These are phyloP conservation scores for Penicillium hesseltinei DNA, from an alignment of 2,329 filamentous ascomycete genomes.

Conservation along the genomic window DNA sequence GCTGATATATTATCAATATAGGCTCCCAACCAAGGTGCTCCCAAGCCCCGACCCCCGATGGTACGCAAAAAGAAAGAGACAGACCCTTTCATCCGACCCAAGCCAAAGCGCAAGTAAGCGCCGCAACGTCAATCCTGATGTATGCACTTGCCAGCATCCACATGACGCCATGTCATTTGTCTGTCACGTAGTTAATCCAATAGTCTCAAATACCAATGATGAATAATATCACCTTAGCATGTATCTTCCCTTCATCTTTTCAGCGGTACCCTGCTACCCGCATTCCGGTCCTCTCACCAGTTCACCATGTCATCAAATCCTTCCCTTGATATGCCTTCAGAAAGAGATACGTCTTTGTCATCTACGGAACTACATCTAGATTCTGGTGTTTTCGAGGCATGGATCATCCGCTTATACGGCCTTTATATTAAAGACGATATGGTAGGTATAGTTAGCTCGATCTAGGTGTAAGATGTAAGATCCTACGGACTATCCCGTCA, in stretches of 20 bases:
- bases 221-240: not conserved
- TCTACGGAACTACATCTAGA: not conserved
- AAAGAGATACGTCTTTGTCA: not conserved
- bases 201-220: not conserved
- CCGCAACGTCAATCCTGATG: not conserved
- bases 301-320: not conserved
- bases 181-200: not conserved
- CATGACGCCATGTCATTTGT: not conserved
- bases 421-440: not conserved
- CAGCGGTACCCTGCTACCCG: not conserved
- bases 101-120: conserved; percentile 29
- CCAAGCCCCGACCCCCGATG: conserved; percentile 27
- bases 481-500: not conserved
- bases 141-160: not conserved
- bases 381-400: not conserved
- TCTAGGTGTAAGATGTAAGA: not conserved
- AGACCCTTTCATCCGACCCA: conserved; percentile 45
- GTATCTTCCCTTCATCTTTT: not conserved
- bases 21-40: conserved; percentile 15
- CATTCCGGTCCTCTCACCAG: not conserved
- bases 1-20: conserved; percentile 18
- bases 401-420: not conserved
- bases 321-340: not conserved
- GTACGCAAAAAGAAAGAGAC: conserved; percentile 41
- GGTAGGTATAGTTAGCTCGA: not conserved